Conservation (phyloP, 2,329 filamentous ascomycete species). For the Rhynchosporium agropyri region DNA sequence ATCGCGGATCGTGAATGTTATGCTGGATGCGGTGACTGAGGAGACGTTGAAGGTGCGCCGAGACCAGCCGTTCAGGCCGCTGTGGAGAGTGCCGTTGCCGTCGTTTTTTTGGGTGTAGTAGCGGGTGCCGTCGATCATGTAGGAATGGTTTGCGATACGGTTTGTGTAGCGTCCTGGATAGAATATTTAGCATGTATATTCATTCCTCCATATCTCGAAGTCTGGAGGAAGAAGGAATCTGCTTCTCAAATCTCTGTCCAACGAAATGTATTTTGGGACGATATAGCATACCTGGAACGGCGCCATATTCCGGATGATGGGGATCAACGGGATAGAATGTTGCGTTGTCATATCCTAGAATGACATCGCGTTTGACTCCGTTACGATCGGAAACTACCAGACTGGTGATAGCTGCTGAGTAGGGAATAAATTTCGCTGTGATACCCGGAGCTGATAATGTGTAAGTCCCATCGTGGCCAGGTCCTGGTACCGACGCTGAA, state of each 20-base stretch:
- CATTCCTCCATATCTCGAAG: no score
- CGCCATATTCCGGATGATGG: constrained; percentile 68
- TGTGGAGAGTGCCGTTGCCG: constrained; percentile 60
- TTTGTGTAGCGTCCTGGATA: constrained; percentile 69
- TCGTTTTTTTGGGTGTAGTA: constrained; percentile 59
- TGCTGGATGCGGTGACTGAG: constrained; percentile 55
- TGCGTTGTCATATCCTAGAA: constrained; percentile 75
- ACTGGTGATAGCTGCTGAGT: constrained; percentile 72
- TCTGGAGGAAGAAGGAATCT: no score
- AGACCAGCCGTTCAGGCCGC: constrained; percentile 72
- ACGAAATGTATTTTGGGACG: no score
- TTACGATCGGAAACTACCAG: constrained; percentile 66
- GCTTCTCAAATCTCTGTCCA: no score
- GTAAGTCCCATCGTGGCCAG: constrained; percentile 68
- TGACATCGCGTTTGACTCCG: constrained; percentile 65
- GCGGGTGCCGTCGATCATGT: constrained; percentile 59
- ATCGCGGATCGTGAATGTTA: constrained; percentile 68
- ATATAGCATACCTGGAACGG: constrained; percentile 53
- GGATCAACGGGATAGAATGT: constrained; percentile 65
- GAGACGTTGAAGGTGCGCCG: constrained; percentile 66
- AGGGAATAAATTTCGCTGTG: constrained; percentile 66
- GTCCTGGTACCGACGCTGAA: constrained; percentile 30
- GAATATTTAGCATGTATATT: no score
- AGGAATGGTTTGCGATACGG: constrained; percentile 75
- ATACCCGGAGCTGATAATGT: constrained; percentile 68